phyloP scores from a whole-genome alignment of 495 filamentous ascomycete genomes.

The Astrocystis sublimbata region DNA sequence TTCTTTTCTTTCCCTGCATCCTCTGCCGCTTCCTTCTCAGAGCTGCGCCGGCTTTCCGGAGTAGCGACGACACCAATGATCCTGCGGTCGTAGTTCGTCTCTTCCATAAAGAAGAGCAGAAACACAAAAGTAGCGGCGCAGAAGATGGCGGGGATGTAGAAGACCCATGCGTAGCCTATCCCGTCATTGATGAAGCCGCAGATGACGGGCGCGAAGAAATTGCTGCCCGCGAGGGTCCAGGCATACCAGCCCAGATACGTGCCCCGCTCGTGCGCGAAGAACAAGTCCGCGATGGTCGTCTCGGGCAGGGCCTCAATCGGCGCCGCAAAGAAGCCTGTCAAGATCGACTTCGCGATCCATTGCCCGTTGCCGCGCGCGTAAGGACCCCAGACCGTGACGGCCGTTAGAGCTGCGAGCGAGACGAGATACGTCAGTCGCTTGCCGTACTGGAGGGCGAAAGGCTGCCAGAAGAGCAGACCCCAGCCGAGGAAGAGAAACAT shows the following conservation, averaged over 20 bases:
- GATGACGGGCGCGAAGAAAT: conserved; percentile 65
- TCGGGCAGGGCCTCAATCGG: conserved; percentile 66
- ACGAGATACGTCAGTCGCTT: conserved; percentile 65
- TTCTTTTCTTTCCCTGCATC: conserved; percentile 23
- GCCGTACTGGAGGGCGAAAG: conserved; percentile 65
- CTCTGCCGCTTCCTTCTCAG: conserved; percentile 7
- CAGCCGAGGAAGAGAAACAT: conserved; percentile 64
- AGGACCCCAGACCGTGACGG: conserved; percentile 48
- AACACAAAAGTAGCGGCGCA: conserved; percentile 55
- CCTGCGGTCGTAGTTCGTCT: conserved; percentile 61
- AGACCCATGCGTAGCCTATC: conserved; percentile 63
- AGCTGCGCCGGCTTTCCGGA: conserved; percentile 15
- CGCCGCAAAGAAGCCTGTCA: conserved; percentile 65
- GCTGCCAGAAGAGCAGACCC: conserved; percentile 70
- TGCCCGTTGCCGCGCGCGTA: conserved; percentile 55
- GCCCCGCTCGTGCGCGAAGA: conserved; percentile 67
- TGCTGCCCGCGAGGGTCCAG: conserved; percentile 62
- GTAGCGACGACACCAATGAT: conserved; percentile 30
- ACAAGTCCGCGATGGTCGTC: conserved; percentile 63
- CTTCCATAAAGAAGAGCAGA: conserved; percentile 70
- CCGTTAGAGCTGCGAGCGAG: conserved; percentile 52
- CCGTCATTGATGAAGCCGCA: conserved; percentile 68
- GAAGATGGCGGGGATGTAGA: conserved; percentile 67
- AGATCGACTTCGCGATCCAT: conserved; percentile 63
- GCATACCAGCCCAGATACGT: conserved; percentile 67